Conservation (phyloP, 2,329 filamentous ascomycete genomes). For the Gliomastix tumulicola region DNA sequence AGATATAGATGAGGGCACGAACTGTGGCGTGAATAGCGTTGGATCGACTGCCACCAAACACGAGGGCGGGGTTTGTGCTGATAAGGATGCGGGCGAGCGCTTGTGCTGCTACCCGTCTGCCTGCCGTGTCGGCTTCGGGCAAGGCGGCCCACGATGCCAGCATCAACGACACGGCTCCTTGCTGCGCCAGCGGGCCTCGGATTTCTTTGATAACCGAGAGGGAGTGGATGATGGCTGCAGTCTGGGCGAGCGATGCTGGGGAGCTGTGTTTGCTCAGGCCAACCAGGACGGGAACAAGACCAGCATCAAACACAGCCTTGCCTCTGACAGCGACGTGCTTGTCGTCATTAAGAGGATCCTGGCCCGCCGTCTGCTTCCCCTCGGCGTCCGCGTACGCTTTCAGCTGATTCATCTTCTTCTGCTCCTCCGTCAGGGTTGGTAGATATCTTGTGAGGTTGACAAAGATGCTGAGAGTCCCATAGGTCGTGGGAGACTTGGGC, state of each 20-base stretch:
- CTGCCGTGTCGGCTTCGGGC: conserved; percentile 37
- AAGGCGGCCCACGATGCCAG: conserved; percentile 63
- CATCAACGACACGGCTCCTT: conserved; percentile 85
- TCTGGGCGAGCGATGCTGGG: conserved; percentile 61
- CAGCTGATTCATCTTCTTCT: conserved; percentile 84
- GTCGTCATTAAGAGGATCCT: conserved; percentile 68
- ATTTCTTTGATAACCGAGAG: conserved; percentile 68
- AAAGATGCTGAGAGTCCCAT: conserved; percentile 81
- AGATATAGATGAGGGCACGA: conserved; percentile 69
- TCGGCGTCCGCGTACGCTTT: conserved; percentile 90
- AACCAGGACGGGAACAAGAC: conserved; percentile 70
- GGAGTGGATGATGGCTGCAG: conserved; percentile 69
- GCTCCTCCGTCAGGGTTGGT: conserved; percentile 75
- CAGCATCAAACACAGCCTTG: conserved; percentile 69
- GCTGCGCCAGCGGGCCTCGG: conserved; percentile 77
- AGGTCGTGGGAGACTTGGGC: conserved; percentile 65
- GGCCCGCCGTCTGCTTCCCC: conserved; percentile 53
- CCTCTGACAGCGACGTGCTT: conserved; percentile 70
- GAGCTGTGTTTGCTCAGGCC: conserved; percentile 69
- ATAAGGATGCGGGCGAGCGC: conserved; percentile 81
- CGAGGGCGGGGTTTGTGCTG: conserved; percentile 73
- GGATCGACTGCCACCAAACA: conserved; percentile 73
- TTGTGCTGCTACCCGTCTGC: conserved; percentile 61
- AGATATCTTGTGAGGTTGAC: conserved; percentile 78
- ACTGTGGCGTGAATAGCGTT: conserved; percentile 74